These are phyloP conservation scores for Barbarea vulgaris DNA, from an alignment of 345 rosid species.

Conservation along the genomic window DNA sequence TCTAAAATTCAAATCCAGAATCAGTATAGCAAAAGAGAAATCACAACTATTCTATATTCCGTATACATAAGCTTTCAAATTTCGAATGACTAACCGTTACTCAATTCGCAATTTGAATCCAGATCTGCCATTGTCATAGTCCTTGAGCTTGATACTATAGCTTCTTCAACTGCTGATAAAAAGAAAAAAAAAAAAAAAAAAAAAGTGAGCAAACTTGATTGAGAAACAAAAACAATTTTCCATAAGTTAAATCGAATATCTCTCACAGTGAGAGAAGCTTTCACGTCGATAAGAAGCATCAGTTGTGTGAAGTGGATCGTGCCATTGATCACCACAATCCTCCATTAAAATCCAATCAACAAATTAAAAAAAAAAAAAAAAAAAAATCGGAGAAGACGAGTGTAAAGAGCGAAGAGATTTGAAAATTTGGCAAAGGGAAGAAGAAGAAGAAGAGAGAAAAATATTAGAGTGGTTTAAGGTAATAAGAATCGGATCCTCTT, in stretches of 20 bases:
- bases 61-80: neutral
- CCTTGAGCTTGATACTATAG: slow-evolving; percentile 25
- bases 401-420: slow-evolving; percentile 23
- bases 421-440: slow-evolving; percentile 19
- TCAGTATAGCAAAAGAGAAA: neutral
- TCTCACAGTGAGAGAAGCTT: slow-evolving; percentile 43
- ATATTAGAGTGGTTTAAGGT: slow-evolving; percentile 16
- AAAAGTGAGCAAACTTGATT: neutral
- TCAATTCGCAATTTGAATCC: slow-evolving; percentile 32
- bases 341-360: slow-evolving; percentile 35
- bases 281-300: slow-evolving; percentile 48
- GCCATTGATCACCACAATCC: slow-evolving; percentile 25
- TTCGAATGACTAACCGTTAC: slow-evolving; percentile 38
- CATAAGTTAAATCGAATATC: neutral
- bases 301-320: slow-evolving; percentile 49
- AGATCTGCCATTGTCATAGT: slow-evolving; percentile 43
- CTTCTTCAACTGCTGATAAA: slow-evolving; percentile 36
- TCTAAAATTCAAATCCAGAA: slow-evolving; percentile 22
- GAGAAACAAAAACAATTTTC: neutral
- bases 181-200: neutral
- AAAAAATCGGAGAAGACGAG: neutral
- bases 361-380: neutral
- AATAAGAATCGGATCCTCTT: slow-evolving; percentile 22
- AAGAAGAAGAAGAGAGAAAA: slow-evolving; percentile 23
- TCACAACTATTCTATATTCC: neutral